Evolutionary conservation across 768 basidiomycete species (phyloP), one percentile per base, ranked within the genome.

Genomic region (Lactarius sanguifluus): DNA sequence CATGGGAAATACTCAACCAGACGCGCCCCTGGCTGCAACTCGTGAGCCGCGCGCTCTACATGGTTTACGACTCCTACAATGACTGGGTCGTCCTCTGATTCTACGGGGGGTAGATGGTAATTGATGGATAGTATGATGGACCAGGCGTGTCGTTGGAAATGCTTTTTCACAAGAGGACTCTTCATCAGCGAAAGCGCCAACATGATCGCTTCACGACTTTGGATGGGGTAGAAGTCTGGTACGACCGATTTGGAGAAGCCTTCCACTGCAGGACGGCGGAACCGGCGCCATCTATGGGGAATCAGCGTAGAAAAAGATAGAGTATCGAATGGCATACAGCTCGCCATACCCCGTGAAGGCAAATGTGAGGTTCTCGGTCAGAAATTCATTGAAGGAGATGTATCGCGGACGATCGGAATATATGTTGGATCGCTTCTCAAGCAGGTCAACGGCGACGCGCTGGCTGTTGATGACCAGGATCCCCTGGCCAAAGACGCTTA

Each of bases 141-240:
- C 72, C 64, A 13, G 64, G 60, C 16, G 75, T 61, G 5, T 80
- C 41, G 25, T 74, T 75, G 23, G 67, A 57, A n/a, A 77, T 47
- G 45, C n/a, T 10, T 45, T 69, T 38, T 80, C 72, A n/a, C 70
- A 56, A 8, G 64, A 71, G 5, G 74, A 73, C 70, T 79, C 75
- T 40, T 64, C 59, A 75, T 73, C 50, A 76, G 73, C 1, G 25
- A 2, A 56, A 47, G 45, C 3, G 45, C 45, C 45, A 47, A 23
- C 45, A 47, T 47, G 9, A 47, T 47, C 4, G 45, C n/a, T 10
- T 47, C 45, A 23, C n/a, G 45, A 47, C 9, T 23, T 10, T 47
- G 45, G 45, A 47, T 47, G n/a, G 45, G 45, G 45, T 47, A 10
- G 45, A 47, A 47, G 45, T 47, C n/a, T 23, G n/a, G 45, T 47